Conservation (phyloP, 257 asterid genomes). For the Knoxia roxburghii region DNA sequence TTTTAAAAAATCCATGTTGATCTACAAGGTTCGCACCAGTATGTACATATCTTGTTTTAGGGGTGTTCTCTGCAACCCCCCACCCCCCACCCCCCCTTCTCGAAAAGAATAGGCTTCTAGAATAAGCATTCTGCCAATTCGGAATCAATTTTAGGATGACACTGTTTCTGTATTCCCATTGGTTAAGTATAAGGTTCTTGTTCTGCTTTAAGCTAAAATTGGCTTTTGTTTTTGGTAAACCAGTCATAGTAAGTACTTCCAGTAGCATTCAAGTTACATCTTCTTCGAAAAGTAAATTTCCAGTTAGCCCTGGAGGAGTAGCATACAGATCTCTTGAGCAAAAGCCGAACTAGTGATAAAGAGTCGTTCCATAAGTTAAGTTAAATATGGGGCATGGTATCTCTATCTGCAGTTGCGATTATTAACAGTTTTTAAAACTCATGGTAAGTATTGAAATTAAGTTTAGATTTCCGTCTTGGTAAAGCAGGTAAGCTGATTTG, state of each 20-base stretch:
- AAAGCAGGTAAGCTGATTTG: not conserved
- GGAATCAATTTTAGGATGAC: not conserved
- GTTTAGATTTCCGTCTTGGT: not conserved
- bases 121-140: not conserved
- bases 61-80: too few relatives aligned
- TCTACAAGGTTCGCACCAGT: too few relatives aligned
- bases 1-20: not conserved
- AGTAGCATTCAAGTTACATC: too few relatives aligned
- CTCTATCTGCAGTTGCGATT: too few relatives aligned
- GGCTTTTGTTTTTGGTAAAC: not conserved
- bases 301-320: not conserved
- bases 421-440: too few relatives aligned
- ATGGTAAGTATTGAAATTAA: too few relatives aligned
- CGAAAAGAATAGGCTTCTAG: not conserved
- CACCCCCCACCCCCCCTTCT: too few relatives aligned
- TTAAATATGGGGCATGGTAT: too few relatives aligned
- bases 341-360: not conserved
- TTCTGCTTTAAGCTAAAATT: conserved; percentile 1
- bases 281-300: not conserved
- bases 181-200: not conserved
- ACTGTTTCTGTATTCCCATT: not conserved
- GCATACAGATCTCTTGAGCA: not conserved
- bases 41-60: not conserved
- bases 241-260: not conserved
- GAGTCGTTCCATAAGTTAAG: too few relatives aligned